Base-by-base conservation (phyloP, 192 early-diverging fungal species). In the Pilaira anomala region DNA sequence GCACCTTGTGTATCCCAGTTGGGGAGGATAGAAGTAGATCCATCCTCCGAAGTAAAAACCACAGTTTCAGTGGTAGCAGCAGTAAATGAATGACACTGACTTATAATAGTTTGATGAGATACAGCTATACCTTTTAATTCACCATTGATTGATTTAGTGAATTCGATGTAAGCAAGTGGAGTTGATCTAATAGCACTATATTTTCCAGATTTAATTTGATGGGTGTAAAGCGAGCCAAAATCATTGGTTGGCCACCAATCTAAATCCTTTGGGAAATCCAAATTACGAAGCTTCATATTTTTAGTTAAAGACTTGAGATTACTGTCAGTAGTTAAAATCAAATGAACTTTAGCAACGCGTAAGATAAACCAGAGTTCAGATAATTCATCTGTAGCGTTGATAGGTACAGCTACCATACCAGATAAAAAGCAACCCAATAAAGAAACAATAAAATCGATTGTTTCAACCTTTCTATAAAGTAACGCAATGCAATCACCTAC, bases 211-310 rank as follows among this genome's bases (percentile, higher is more conserved):
- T 74, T 77, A 39, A 78, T 81, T 21, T 77, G 76, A 30, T 58
- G 21, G 2, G 69, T 81, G 63, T 77, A 80, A 62, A 69, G 85
- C 6, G 76, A 78, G 1, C 89, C 89, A 54, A 89, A 76, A 13
- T 90, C 84, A 48, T 89, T 87, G 0, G 90, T 93, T 52, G 90
- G 88, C 83, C 88, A 91, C 89, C 89, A 94, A n/a, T 83, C 80
- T 24, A 93, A 80, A 16, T 74, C 73, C 7, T 79, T 65, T 0
- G 92, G 90, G 71, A 90, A 84, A 11, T 86, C 79, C 1, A 78
- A 71, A 21, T 85, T 81, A 22, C 80, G 78, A 33, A 78, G 68
- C 19, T 78, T 60, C 45, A 92, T 72, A 67, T 92, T 88, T 59
- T 86, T 88, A 65, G 82, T 84, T 40, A 94, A 80, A 3, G 84